Conservation (phyloP, 441 rosid genomes). For the Pelargonium australe region DNA sequence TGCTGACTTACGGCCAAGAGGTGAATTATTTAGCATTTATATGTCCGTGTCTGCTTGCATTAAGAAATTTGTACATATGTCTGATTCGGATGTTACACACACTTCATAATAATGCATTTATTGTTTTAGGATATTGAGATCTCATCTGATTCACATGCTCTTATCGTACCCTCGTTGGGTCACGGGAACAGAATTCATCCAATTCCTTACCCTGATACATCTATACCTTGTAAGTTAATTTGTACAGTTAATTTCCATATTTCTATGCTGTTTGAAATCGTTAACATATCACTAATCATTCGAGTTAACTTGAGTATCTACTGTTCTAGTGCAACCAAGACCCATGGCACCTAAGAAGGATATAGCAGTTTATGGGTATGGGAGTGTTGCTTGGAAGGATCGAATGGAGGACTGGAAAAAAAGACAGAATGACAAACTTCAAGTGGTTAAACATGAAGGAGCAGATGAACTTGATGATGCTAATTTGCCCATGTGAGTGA, state of each 20-base stretch:
- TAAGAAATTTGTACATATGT: not conserved
- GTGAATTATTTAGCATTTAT: conserved; percentile 27
- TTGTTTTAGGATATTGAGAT: conserved; percentile 46
- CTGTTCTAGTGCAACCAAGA: conserved; percentile 62
- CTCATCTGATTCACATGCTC: conserved; percentile 59
- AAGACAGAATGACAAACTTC: conserved; percentile 75
- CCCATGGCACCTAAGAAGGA: conserved; percentile 88
- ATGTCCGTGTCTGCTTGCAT: conserved; percentile 10
- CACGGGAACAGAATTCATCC: conserved; percentile 46
- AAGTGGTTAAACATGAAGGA: conserved; percentile 68
- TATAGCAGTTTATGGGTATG: conserved; percentile 84
- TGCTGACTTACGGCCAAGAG: conserved; percentile 57
- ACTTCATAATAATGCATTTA: not conserved
- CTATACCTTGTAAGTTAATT: conserved; percentile 43
- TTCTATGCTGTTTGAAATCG: not conserved
- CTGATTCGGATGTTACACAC: not conserved
- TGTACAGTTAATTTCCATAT: not conserved
- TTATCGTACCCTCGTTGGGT: conserved; percentile 52
- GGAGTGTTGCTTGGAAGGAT: conserved; percentile 95
- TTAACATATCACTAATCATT: not conserved
- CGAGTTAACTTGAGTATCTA: conserved; percentile 14
- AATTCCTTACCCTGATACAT: conserved; percentile 42
- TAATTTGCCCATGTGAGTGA: conserved; percentile 67
- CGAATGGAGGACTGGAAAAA: conserved; percentile 89
- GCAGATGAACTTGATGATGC: conserved; percentile 57